These are phyloP conservation scores for Pisolithus thermaeus DNA, from an alignment of 1,284 basidiomycete species.

Conservation along the genomic window DNA sequence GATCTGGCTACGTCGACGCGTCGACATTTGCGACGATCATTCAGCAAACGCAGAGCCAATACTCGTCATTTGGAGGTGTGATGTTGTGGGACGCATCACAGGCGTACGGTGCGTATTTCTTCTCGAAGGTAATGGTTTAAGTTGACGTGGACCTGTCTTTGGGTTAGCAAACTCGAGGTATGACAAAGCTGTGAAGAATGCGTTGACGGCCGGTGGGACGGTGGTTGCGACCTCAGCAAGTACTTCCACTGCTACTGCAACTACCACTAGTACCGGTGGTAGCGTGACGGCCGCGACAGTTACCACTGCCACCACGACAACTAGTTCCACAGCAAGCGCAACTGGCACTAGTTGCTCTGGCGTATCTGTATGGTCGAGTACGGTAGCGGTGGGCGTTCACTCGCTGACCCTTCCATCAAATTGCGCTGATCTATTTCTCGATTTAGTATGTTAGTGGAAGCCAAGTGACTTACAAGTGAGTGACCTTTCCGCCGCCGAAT, in stretches of 20 bases:
- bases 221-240: too few species aligned
- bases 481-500: not conserved
- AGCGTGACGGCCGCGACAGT: conserved; percentile 7
- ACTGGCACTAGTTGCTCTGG: conserved; percentile 36
- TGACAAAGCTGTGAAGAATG: conserved; percentile 48
- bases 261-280: conserved; percentile 1
- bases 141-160: not conserved
- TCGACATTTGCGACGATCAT: conserved; percentile 41
- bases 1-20: conserved; percentile 47
- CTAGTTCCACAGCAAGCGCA: conserved; percentile 20
- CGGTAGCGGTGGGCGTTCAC: conserved; percentile 34
- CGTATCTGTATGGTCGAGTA: conserved; percentile 40
- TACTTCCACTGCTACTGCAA: too few species aligned
- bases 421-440: not conserved
- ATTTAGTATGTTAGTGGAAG: conserved; percentile 42
- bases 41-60: conserved; percentile 39
- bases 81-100: conserved; percentile 67
- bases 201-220: conserved; percentile 30
- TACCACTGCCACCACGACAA: conserved; percentile 17
- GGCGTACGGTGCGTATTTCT: conserved; percentile 42
- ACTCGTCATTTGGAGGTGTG: conserved; percentile 61
- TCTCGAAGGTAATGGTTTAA: too few species aligned
- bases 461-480: conserved; percentile 36
- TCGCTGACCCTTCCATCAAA: not conserved
- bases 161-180: conserved; percentile 47